These are phyloP conservation scores for Lagenidium giganteum DNA, from an alignment of 352 stramenopile genomes.

Conservation along the genomic window DNA sequence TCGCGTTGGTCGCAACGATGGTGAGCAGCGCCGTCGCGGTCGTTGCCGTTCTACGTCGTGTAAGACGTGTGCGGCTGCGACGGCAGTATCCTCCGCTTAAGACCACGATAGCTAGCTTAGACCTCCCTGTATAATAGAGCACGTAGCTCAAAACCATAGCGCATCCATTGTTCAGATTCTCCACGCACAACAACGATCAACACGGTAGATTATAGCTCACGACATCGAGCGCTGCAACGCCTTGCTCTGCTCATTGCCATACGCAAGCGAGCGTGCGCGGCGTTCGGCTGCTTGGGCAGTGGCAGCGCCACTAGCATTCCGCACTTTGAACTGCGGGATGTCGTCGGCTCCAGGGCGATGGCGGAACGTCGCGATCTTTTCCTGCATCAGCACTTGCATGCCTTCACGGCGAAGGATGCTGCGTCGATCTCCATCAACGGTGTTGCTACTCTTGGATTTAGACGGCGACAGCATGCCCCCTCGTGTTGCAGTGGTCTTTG, in stretches of 20 bases:
- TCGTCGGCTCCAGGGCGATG: conserved; percentile 23
- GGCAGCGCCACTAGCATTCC: conserved; percentile 20
- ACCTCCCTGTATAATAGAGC: no score
- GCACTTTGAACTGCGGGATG: conserved; percentile 32
- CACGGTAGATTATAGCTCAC: no score
- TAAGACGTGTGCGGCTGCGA: no score
- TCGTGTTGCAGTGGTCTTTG: background rate
- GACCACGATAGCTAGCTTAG: no score
- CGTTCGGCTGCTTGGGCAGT: conserved; percentile 27
- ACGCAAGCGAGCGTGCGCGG: conserved; percentile 19
- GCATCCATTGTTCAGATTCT: no score
- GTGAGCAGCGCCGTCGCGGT: no score
- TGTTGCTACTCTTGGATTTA: background rate
- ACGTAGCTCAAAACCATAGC: no score
- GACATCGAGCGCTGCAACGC: no score
- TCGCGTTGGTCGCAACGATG: no score
- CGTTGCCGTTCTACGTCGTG: no score
- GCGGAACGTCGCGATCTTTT: conserved; percentile 35
- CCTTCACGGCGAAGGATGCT: conserved; percentile 49
- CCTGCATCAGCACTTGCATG: conserved; percentile 44
- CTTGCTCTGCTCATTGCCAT: conserved; percentile 6
- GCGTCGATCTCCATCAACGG: conserved; percentile 13
- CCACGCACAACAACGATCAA: no score
- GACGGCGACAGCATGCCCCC: background rate
- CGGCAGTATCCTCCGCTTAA: no score